Conservation (phyloP, 2,329 filamentous ascomycete species). For the Tolypocladium ovalisporum region DNA sequence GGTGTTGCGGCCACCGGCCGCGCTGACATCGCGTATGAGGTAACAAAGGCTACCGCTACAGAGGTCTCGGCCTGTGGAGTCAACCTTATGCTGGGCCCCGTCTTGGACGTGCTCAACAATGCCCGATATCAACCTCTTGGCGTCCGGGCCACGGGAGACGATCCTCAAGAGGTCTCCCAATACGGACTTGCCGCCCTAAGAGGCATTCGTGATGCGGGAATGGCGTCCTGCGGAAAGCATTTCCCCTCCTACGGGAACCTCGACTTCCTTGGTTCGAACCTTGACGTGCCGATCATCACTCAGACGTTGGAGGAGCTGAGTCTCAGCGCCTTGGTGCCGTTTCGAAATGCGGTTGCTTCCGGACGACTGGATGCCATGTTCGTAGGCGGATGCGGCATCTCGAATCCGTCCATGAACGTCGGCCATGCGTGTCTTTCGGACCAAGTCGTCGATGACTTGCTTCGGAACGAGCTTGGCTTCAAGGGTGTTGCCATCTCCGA, state of each 20-base stretch:
- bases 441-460: slow-evolving; percentile 81
- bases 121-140: slow-evolving; percentile 83
- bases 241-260: slow-evolving; percentile 94
- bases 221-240: slow-evolving; percentile 88
- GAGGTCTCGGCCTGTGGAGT: slow-evolving; percentile 89
- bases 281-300: slow-evolving; percentile 91
- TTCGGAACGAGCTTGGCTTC: slow-evolving; percentile 83
- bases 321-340: slow-evolving; percentile 82
- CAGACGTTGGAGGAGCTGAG: slow-evolving; percentile 89
- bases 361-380: slow-evolving; percentile 86
- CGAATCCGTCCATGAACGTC: slow-evolving; percentile 82
- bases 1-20: slow-evolving; percentile 87
- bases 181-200: slow-evolving; percentile 86
- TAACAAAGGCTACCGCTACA: slow-evolving; percentile 86
- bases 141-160: slow-evolving; percentile 81
- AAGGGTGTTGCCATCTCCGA: slow-evolving; percentile 90
- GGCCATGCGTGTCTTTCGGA: slow-evolving; percentile 92
- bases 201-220: slow-evolving; percentile 82
- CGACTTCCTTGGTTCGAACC: slow-evolving; percentile 80
- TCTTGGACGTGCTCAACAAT: slow-evolving; percentile 88
- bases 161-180: slow-evolving; percentile 88
- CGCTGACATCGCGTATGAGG: slow-evolving; percentile 72
- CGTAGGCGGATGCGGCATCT: slow-evolving; percentile 87
- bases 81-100: slow-evolving; percentile 90
- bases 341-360: slow-evolving; percentile 77